phyloP scores from a whole-genome alignment of 495 filamentous ascomycete genomes.

The Hypoxylon fuscum region DNA sequence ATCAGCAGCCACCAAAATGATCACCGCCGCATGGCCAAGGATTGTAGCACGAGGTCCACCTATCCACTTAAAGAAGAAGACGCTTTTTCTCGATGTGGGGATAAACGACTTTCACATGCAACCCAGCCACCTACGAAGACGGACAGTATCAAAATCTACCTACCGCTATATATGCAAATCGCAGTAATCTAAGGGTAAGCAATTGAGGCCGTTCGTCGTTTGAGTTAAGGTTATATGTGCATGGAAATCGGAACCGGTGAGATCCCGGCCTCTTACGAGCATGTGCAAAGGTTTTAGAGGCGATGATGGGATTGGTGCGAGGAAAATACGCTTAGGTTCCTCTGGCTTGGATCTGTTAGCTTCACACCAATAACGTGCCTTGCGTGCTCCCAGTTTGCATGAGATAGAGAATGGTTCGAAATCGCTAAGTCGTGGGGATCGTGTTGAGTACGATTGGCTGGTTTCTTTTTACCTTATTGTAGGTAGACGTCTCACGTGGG shows the following conservation, averaged over 20 bases:
- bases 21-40: conserved; percentile 12
- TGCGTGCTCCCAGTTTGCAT: too few relatives aligned
- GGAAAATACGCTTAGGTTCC: conserved; percentile 5
- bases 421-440: too few relatives aligned
- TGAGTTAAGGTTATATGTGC: too few relatives aligned
- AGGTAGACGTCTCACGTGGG: too few relatives aligned
- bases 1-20: conserved; percentile 5
- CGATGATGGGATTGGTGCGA: not conserved
- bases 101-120: conserved; percentile 39
- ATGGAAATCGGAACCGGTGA: not conserved
- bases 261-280: not conserved
- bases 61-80: conserved; percentile 12
- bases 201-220: too few relatives aligned
- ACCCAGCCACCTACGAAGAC: conserved; percentile 5
- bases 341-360: not conserved
- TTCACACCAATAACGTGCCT: too few relatives aligned
- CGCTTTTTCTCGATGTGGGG: conserved; percentile 9
- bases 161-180: too few relatives aligned
- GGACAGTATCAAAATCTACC: too few relatives aligned
- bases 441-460: too few relatives aligned
- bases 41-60: conserved; percentile 23
- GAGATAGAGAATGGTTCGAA: too few relatives aligned
- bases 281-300: not conserved
- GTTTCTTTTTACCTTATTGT: too few relatives aligned
- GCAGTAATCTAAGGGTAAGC: too few relatives aligned